Evolutionary conservation across 345 rosid genomes (phyloP).

Genomic region (Brassica juncea): DNA sequence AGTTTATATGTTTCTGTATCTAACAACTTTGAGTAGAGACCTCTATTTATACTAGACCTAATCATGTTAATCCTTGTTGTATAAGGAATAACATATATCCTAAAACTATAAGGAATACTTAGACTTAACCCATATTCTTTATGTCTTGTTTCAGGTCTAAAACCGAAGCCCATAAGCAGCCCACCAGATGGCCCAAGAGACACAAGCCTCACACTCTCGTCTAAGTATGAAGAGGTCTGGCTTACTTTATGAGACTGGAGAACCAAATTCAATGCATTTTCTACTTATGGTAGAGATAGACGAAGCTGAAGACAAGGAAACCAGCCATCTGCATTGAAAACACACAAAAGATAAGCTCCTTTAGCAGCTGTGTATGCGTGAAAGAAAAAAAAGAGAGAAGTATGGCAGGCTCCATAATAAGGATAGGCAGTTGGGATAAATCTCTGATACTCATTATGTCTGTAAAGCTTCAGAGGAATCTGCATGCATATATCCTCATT

Average conservation of each 20-base stretch:
- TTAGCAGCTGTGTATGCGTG: neutral
- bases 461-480: conserved; percentile 70
- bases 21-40: too few relatives aligned
- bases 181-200: too few relatives aligned
- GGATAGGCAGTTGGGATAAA: conserved; percentile 66
- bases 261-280: neutral
- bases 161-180: too few relatives aligned
- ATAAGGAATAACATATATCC: too few relatives aligned
- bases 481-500: conserved; percentile 30
- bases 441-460: conserved; percentile 69
- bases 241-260: conserved; percentile 23
- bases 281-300: conserved; percentile 65
- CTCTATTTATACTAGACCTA: too few relatives aligned
- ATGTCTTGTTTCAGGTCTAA: too few relatives aligned
- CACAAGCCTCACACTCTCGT: neutral
- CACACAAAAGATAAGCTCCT: neutral
- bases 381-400: neutral
- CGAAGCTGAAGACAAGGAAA: conserved; percentile 67
- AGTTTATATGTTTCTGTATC: too few relatives aligned
- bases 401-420: conserved; percentile 63
- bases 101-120: too few relatives aligned
- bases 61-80: too few relatives aligned
- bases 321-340: conserved; percentile 64
- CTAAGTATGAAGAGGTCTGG: conserved; percentile 24
- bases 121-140: too few relatives aligned